These are phyloP conservation scores for Gracilaria gracilis DNA, from an alignment of 23 red algal species.

Conservation along the genomic window DNA sequence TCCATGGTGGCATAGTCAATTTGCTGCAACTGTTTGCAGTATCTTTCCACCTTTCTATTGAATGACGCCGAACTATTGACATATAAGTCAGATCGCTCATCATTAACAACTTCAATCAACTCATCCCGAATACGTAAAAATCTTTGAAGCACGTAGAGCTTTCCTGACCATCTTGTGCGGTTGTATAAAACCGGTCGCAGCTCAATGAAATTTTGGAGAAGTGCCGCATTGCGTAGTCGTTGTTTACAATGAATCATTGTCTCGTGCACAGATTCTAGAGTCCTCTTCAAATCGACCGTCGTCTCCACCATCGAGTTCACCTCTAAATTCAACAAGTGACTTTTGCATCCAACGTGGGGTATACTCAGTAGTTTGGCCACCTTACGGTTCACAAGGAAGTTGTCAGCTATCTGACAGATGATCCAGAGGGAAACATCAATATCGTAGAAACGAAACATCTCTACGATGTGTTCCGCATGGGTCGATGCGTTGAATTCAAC, in stretches of 20 bases:
- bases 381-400: not conserved
- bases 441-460: not conserved
- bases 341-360: constrained; percentile 7
- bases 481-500: not conserved
- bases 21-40: not conserved
- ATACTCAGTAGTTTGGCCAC: not conserved
- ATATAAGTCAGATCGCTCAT: not conserved
- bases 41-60: not conserved
- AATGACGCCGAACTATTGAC: not conserved
- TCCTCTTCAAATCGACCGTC: not conserved
- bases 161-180: not conserved
- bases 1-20: not conserved
- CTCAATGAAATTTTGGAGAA: not conserved
- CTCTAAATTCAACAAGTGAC: not conserved
- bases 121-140: not conserved
- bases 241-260: not conserved
- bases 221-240: not conserved
- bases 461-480: not conserved
- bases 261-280: not conserved
- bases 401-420: not conserved
- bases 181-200: not conserved
- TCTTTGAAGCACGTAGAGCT: not conserved
- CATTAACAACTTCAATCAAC: not conserved
- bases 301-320: not conserved
- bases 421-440: not conserved